A percentile compares a stretch with the other conserved stretches of the same genome.
Conservation (phyloP, 768 basidiomycete genomes). For the Pulveroboletus sp. region DNA sequence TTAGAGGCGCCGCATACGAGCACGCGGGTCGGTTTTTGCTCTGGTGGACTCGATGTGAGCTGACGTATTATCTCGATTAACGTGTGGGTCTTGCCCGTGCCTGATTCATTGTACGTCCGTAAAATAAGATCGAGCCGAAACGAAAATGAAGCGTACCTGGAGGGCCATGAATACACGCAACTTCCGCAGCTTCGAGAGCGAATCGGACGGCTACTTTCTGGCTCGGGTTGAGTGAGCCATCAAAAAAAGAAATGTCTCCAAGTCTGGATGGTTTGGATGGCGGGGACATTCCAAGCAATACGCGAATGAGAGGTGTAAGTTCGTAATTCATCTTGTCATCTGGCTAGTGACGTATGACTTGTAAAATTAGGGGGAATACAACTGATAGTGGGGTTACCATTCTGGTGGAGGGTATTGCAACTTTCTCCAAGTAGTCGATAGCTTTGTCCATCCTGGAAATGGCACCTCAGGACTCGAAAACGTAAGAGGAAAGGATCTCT, state of each 20-base stretch:
- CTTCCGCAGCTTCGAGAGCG: conserved; percentile 74
- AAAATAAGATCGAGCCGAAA: not conserved
- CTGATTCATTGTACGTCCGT: conserved; percentile 34
- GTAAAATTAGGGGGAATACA: not conserved
- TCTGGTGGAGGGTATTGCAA: conserved; percentile 29
- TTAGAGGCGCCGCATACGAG: conserved; percentile 95
- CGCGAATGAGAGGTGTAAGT: conserved; percentile 54
- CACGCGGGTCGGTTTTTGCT: conserved; percentile 53
- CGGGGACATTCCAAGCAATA: conserved; percentile 65
- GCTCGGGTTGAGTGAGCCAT: conserved; percentile 72
- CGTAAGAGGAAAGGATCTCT: not conserved
- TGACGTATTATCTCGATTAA: conserved; percentile 93
- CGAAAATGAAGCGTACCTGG: conserved; percentile 53
- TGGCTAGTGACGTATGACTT: conserved; percentile 19
- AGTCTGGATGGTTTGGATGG: conserved; percentile 41
- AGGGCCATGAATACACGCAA: conserved; percentile 96
- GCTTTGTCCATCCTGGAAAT: conserved; percentile 82
- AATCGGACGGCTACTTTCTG: conserved; percentile 85
- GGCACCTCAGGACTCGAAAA: not conserved
- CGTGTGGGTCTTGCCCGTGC: conserved; percentile 95
- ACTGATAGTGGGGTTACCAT: conserved; percentile 13
- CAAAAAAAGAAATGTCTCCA: conserved; percentile 61
- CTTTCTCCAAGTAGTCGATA: conserved; percentile 60
- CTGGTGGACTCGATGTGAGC: conserved; percentile 47
- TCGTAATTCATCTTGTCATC: conserved; percentile 43